Base-by-base conservation (phyloP, 257 asterid species). In the Nemophila menziesii region DNA sequence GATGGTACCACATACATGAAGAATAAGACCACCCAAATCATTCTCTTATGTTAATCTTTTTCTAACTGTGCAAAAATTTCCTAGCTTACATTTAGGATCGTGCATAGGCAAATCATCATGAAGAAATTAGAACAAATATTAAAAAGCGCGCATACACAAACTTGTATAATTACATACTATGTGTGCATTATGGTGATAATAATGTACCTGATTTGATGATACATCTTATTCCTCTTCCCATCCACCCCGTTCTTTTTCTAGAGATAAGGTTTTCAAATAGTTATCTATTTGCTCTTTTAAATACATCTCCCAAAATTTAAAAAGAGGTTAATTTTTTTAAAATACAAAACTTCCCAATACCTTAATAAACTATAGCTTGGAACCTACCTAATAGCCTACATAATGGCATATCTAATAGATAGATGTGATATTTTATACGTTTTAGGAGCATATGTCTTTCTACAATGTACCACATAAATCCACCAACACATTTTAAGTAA, bases 1-100 rank as follows among this genome's bases (percentile, higher is more conserved):
- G 41, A 84, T 57, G 34, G 94, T 79, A 49, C 96, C 98, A 95
- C 98, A 90, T 44, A 85, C 90, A 47, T 94, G 98, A 67, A 90
- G 96, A 68, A 90, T 85, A 44, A 84, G 92, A 41, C 98, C 96
- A 61, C 96, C 96, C 63, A 90, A 65, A 51, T 84, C 79, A 77
- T 90, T 74, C 58, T 77, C 96, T 73, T 90, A 95, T 64, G 80
- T 95, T 48, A 72, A 44, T 72, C 98, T 74, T 79, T 71, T 77
- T 34, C 98, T 96, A 33, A 80, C 82, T 29, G 85, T 80, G 67
- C 98, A 90, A 78, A 66, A 85, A 60, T 39, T 81, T 47, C 81
- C 85, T 48, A 72, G 60, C 72, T 81, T 90, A 62, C 98, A 90
- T 42, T 81, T 90, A 37, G 87, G 93, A 52, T 96, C 98, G 51